phyloP scores from a whole-genome alignment of 176 grass and related monocot species.

The Oryza glumipatula region DNA sequence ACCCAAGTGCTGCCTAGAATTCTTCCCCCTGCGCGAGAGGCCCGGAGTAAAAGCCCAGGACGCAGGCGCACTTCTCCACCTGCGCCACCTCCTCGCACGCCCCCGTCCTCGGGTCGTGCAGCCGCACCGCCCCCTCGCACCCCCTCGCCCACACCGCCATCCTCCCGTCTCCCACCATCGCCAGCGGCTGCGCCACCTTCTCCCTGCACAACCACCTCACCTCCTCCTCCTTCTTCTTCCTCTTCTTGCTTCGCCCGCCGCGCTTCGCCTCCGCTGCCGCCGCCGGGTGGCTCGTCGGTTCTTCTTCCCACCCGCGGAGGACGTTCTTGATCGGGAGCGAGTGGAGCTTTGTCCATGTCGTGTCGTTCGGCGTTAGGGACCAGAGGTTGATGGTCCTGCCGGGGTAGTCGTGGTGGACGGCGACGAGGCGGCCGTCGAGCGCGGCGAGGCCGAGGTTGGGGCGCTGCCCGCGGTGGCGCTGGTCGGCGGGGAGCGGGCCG shows the following conservation, averaged over 20 bases:
- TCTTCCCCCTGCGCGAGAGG: too few relatives aligned
- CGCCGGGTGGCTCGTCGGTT: too few relatives aligned
- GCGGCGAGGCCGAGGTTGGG: not conserved
- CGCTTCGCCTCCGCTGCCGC: too few relatives aligned
- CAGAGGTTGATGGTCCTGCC: conserved; percentile 8
- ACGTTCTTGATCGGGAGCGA: not conserved
- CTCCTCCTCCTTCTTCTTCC: not conserved
- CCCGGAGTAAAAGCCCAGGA: not conserved
- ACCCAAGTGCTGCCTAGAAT: too few relatives aligned
- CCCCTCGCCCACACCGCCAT: not conserved
- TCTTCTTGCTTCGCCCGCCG: not conserved
- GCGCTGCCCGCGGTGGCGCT: too few relatives aligned
- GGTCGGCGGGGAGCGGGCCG: not conserved
- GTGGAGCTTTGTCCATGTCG: not conserved
- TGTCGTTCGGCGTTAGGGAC: not conserved
- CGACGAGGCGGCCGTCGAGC: not conserved
- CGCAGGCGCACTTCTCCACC: not conserved
- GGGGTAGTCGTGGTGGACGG: not conserved
- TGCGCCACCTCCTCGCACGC: not conserved
- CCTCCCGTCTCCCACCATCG: not conserved
- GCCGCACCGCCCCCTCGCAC: not conserved
- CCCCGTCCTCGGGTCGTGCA: not conserved
- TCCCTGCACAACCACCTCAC: not conserved
- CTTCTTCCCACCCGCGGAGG: not conserved
- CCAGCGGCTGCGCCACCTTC: not conserved